phyloP scores from a whole-genome alignment of 441 rosid species.

The Croton setiger region DNA sequence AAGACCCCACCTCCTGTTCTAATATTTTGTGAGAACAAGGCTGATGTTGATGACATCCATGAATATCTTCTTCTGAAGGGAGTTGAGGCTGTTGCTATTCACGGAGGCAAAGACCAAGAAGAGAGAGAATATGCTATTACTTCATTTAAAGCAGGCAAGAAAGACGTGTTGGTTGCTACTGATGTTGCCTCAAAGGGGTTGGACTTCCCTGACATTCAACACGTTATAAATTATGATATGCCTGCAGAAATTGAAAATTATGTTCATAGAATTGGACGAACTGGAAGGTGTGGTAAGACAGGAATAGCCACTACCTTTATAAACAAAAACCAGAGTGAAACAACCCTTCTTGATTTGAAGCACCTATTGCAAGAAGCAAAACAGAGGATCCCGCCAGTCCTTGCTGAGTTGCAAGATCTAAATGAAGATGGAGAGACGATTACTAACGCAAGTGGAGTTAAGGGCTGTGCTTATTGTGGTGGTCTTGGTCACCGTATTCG shows the following conservation, averaged over 20 bases:
- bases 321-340: conserved; percentile 92
- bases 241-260: conserved; percentile 85
- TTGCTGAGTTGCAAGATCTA: conserved; percentile 82
- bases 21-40: conserved; percentile 92
- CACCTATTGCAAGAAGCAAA: conserved; percentile 90
- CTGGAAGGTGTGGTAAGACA: conserved; percentile 95
- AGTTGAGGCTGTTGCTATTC: conserved; percentile 88
- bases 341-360: conserved; percentile 78
- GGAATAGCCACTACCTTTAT: conserved; percentile 96
- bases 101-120: conserved; percentile 95
- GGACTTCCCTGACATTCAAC: conserved; percentile 95
- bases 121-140: conserved; percentile 90
- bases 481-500: conserved; percentile 87
- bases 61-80: conserved; percentile 90
- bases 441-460: conserved; percentile 65
- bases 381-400: conserved; percentile 90
- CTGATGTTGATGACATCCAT: conserved; percentile 88
- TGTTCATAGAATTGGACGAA: conserved; percentile 90
- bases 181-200: conserved; percentile 94
- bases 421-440: conserved; percentile 76
- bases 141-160: conserved; percentile 78
- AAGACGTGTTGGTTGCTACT: conserved; percentile 88
- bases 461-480: conserved; percentile 95
- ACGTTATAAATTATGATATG: conserved; percentile 92
- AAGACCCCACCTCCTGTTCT: conserved; percentile 92